Conservation (phyloP, 192 early-diverging fungal species). For the Chytriomyces sp. region DNA sequence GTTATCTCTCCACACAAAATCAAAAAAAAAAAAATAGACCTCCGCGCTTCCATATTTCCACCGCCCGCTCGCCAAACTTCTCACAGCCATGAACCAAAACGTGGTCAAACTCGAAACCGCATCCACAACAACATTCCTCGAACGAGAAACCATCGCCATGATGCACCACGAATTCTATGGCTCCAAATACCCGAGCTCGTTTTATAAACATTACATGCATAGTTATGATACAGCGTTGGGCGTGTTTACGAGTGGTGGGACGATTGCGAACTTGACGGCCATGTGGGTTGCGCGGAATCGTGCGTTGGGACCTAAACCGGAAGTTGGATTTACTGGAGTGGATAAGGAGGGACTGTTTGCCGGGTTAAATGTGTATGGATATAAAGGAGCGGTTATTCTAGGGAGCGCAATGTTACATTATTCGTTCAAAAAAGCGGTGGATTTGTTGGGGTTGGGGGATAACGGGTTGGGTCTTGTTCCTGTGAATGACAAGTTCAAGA, state of each 20-base stretch:
- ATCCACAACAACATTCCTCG: slow-evolving; percentile 59
- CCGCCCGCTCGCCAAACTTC: slow-evolving; percentile 53
- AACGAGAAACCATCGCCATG: slow-evolving; percentile 59
- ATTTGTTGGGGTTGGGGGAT: slow-evolving; percentile 63
- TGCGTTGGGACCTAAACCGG: slow-evolving; percentile 42
- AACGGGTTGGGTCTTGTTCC: slow-evolving; percentile 52
- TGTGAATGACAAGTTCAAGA: slow-evolving; percentile 53
- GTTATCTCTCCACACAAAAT: no score
- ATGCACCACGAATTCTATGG: slow-evolving; percentile 59
- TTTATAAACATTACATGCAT: slow-evolving; percentile 55
- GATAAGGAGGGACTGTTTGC: slow-evolving; percentile 59
- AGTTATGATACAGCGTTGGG: slow-evolving; percentile 48
- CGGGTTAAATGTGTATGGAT: slow-evolving; percentile 53
- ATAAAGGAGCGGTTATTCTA: slow-evolving; percentile 57
- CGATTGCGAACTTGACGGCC: slow-evolving; percentile 64
- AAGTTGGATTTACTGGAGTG: slow-evolving; percentile 48
- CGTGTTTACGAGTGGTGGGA: slow-evolving; percentile 59
- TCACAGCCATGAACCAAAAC: slow-evolving; percentile 65
- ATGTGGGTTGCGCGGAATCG: slow-evolving; percentile 64
- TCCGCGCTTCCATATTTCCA: slow-evolving; percentile 64
- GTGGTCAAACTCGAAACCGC: slow-evolving; percentile 66
- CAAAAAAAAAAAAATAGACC: no score
- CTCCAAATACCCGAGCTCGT: slow-evolving; percentile 19
- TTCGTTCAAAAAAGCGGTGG: slow-evolving; percentile 66
- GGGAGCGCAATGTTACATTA: slow-evolving; percentile 59